Conservation (phyloP, 108 stramenopile genomes). For the Pseudonitzschia multiseries region DNA sequence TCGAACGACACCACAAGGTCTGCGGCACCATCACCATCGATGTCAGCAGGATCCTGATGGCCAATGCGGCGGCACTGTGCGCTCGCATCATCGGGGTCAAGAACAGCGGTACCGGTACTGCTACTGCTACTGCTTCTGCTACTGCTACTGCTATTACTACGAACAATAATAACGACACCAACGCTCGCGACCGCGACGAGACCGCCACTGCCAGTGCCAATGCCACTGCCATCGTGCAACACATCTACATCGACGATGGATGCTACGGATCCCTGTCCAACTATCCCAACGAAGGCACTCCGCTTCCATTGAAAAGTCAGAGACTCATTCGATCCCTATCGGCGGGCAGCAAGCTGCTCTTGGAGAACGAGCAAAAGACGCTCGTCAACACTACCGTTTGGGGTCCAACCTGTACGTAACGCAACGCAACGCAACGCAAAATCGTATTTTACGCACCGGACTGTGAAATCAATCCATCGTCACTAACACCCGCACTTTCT, state of each 20-base stretch:
- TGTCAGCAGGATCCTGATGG: conserved; percentile 33
- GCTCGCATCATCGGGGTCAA: conserved; percentile 50
- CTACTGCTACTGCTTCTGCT: too few species aligned
- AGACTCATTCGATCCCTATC: conserved; percentile 5
- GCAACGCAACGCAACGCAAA: not conserved
- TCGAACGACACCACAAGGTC: not conserved
- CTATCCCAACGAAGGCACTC: conserved; percentile 15
- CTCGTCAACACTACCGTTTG: conserved; percentile 39
- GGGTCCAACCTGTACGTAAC: conserved; percentile 47
- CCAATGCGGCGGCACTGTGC: conserved; percentile 43
- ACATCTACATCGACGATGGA: conserved; percentile 57
- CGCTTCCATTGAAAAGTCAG: conserved; percentile 18
- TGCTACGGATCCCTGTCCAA: conserved; percentile 49
- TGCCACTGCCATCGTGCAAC: conserved; percentile 3
- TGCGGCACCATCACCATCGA: conserved; percentile 23
- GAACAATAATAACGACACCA: conserved; percentile 1
- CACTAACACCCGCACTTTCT: not conserved
- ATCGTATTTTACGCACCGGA: too few species aligned
- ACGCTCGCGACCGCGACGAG: not conserved
- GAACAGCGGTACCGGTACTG: conserved; percentile 3
- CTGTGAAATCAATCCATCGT: too few species aligned
- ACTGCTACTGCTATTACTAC: too few species aligned
- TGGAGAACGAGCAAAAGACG: not conserved
- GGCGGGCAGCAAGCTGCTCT: not conserved
- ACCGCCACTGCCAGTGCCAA: not conserved